A percentile compares a stretch with the other conserved stretches of the same genome.
Evolutionary conservation across 257 asterid genomes (phyloP).

Genomic region (Knoxia roxburghii): DNA sequence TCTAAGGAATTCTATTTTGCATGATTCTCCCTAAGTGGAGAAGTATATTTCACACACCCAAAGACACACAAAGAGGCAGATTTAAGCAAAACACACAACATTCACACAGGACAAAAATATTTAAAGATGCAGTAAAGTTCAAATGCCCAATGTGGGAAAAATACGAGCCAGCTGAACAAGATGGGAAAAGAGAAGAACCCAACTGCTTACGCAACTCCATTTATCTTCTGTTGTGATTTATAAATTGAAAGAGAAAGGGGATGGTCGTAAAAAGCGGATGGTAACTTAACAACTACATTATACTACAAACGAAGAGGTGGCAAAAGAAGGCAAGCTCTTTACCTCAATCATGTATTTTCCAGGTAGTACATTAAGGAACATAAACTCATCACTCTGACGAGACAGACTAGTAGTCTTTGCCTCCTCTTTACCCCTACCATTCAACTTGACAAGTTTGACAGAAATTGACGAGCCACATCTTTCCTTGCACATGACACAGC

Average conservation of each 20-base stretch:
- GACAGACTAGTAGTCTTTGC: conserved; percentile 43
- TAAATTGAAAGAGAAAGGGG: neutral
- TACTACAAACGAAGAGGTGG: no score
- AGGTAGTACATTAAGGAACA: conserved; percentile 74
- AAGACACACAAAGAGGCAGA: neutral
- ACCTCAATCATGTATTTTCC: conserved; percentile 96
- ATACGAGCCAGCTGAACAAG: neutral
- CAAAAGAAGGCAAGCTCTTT: conserved; percentile 24
- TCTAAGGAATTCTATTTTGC: neutral
- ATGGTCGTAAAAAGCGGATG: neutral
- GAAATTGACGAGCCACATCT: conserved; percentile 70
- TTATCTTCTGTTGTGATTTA: neutral
- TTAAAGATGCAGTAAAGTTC: neutral
- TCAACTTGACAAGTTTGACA: conserved; percentile 54
- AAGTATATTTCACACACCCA: neutral
- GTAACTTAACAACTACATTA: neutral
- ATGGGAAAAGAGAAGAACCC: neutral
- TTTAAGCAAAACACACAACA: neutral
- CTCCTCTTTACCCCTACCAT: conserved; percentile 52
- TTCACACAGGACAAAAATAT: neutral
- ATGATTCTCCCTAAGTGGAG: neutral
- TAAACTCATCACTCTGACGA: conserved; percentile 57
- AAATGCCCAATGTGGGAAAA: neutral
- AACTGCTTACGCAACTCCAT: neutral
- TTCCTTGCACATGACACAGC: conserved; percentile 83